Percentiles rank a stretch among this genome's conserved stretches.
phyloP scores from a whole-genome alignment of 2,329 filamentous ascomycete species.

The Westerdykella aurantiaca region DNA sequence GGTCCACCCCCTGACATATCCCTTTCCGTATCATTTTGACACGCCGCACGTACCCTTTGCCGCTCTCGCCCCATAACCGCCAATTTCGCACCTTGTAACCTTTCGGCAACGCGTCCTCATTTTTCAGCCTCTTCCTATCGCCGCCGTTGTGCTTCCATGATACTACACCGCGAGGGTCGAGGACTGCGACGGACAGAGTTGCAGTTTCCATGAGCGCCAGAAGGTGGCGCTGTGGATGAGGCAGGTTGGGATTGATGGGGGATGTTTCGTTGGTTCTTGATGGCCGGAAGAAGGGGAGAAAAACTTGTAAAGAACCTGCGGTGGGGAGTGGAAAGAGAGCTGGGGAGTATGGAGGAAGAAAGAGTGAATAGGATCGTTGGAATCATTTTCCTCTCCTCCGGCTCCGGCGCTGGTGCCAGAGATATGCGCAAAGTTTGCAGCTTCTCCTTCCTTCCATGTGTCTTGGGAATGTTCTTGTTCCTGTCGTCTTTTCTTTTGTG shows the following conservation, averaged over 20 bases:
- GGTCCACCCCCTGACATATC: constrained; percentile 3
- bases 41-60: constrained; percentile 22
- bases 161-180: constrained; percentile 29
- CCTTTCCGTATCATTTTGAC: constrained; percentile 14
- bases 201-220: constrained; percentile 28
- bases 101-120: constrained; percentile 11
- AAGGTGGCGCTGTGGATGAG: constrained; percentile 22
- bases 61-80: constrained; percentile 29
- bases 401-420: background rate
- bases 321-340: constrained; percentile 26
- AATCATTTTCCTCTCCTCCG: background rate
- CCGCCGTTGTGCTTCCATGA: constrained; percentile 17
- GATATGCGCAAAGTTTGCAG: background rate
- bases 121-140: constrained; percentile 7
- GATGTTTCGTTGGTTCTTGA: background rate
- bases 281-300: background rate
- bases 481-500: constrained; percentile 2
- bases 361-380: constrained; percentile 2
- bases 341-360: constrained; percentile 30
- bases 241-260: constrained; percentile 12
- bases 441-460: constrained; percentile 3
- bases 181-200: constrained; percentile 22
- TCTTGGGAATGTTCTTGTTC: no score
- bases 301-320: constrained; percentile 22
- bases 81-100: constrained; percentile 28